phyloP scores from a whole-genome alignment of 2,329 filamentous ascomycete species.

The Alternaria arborescens region DNA sequence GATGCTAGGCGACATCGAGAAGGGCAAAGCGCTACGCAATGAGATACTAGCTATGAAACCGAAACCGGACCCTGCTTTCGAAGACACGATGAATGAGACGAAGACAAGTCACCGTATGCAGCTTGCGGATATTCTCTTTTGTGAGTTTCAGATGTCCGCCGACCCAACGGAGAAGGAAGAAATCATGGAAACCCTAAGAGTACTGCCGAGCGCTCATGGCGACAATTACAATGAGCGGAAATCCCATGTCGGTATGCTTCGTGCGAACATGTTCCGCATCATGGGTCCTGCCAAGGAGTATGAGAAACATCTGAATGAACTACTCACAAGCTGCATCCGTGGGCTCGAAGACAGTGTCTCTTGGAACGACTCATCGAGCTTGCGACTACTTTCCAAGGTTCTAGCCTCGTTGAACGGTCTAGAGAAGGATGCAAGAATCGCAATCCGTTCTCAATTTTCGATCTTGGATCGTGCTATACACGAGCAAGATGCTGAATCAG shows the following conservation, averaged over 20 bases:
- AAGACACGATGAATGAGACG: no score
- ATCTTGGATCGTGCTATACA: neutral
- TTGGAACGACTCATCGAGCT: conserved; percentile 1
- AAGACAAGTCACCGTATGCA: no score
- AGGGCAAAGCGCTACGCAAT: no score
- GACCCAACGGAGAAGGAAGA: no score
- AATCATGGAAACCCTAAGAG: no score
- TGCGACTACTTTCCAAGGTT: conserved; percentile 3
- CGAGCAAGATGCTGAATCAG: neutral
- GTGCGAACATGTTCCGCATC: conserved; percentile 5
- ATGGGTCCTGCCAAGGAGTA: conserved; percentile 1
- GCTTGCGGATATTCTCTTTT: no score
- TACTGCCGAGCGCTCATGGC: no score
- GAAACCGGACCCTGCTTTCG: no score
- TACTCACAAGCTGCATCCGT: neutral
- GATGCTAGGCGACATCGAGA: no score
- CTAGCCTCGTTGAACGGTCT: neutral
- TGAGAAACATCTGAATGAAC: neutral
- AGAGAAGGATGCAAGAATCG: neutral
- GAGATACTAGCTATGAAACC: no score
- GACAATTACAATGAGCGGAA: no score
- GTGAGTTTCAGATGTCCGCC: no score
- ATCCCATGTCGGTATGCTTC: neutral
- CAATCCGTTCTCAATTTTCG: neutral
- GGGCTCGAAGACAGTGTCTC: neutral